Evolutionary conservation across 169 alveolate genomes (phyloP).

Genomic region (Cryptosporidium viatorum): DNA sequence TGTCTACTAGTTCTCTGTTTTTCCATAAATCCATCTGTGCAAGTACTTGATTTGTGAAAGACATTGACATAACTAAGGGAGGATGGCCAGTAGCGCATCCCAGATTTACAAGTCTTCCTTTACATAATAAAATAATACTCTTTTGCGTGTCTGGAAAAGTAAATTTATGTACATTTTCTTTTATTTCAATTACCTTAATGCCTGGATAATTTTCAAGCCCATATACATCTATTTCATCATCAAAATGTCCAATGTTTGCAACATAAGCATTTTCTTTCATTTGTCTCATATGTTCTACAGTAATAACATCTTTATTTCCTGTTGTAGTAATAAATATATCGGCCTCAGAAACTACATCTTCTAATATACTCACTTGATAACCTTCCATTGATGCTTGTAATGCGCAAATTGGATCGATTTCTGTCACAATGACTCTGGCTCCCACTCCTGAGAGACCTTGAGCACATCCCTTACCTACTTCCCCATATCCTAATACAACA

Average conservation of each 20-base stretch:
- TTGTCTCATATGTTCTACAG: conserved; percentile 92
- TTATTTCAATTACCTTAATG: conserved; percentile 89
- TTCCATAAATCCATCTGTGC: conserved; percentile 92
- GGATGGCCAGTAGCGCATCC: conserved; percentile 99
- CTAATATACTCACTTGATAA: conserved; percentile 91
- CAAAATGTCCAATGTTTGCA: conserved; percentile 98
- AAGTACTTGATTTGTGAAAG: conserved; percentile 94
- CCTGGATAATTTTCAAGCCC: conserved; percentile 92
- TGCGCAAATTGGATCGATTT: conserved; percentile 99
- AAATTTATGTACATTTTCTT: conserved; percentile 94
- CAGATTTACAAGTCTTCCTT: conserved; percentile 97
- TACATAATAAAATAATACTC: conserved; percentile 94
- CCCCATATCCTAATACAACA: conserved; percentile 97
- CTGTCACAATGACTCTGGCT: conserved; percentile 96
- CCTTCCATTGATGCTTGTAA: conserved; percentile 99
- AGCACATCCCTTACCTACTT: conserved; percentile 99
- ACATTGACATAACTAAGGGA: conserved; percentile 97
- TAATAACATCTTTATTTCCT: conserved; percentile 95
- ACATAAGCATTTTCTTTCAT: conserved; percentile 98
- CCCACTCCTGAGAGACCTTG: conserved; percentile 97
- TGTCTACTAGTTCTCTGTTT: conserved; percentile 80
- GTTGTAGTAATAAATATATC: conserved; percentile 97
- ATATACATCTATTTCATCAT: conserved; percentile 95
- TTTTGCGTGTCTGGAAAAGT: conserved; percentile 88
- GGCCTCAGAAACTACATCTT: conserved; percentile 90